These are phyloP conservation scores for Trametes maxima DNA, from an alignment of 768 basidiomycete species.

Conservation along the genomic window DNA sequence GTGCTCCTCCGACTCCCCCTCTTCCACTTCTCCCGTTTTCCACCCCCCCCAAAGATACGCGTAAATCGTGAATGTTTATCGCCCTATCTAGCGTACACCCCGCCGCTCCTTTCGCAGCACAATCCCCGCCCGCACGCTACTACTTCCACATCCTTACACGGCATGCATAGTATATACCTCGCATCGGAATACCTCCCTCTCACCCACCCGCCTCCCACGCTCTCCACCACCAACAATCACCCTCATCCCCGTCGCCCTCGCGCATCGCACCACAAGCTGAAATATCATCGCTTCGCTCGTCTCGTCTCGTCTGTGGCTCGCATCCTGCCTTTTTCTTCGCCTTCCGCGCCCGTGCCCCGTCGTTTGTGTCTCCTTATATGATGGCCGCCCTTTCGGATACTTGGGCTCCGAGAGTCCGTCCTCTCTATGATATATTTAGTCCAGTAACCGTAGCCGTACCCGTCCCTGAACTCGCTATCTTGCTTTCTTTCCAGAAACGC, in stretches of 20 bases:
- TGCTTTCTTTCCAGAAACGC: slow-evolving; percentile 46
- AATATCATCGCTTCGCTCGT: slow-evolving; percentile 12
- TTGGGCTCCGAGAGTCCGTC: slow-evolving; percentile 10
- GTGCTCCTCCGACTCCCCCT: slow-evolving; percentile 1
- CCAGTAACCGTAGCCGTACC: slow-evolving; percentile 14
- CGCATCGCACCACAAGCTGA: slow-evolving; percentile 3
- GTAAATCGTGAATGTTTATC: slow-evolving; percentile 17
- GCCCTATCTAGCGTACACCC: slow-evolving; percentile 26
- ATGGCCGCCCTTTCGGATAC: neutral
- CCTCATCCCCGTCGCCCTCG: neutral
- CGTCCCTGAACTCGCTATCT: slow-evolving; percentile 18
- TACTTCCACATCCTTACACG: slow-evolving; percentile 7
- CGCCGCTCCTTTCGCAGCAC: slow-evolving; percentile 20
- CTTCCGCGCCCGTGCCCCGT: neutral
- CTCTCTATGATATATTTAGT: slow-evolving; percentile 14
- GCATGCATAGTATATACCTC: slow-evolving; percentile 22
- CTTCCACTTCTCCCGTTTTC: neutral
- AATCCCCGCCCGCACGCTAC: slow-evolving; percentile 1
- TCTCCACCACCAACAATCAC: neutral
- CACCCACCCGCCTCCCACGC: neutral
- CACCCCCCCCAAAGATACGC: neutral
- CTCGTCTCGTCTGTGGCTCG: neutral
- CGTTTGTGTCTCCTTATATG: neutral
- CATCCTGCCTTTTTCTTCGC: neutral
- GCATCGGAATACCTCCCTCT: slow-evolving; percentile 19